Percentiles rank a stretch among this genome's conserved stretches.
These are phyloP conservation scores for Thuidium tamariscinum DNA, from an alignment of 225 moss, liverwort and hornwort species.

Conservation along the genomic window DNA sequence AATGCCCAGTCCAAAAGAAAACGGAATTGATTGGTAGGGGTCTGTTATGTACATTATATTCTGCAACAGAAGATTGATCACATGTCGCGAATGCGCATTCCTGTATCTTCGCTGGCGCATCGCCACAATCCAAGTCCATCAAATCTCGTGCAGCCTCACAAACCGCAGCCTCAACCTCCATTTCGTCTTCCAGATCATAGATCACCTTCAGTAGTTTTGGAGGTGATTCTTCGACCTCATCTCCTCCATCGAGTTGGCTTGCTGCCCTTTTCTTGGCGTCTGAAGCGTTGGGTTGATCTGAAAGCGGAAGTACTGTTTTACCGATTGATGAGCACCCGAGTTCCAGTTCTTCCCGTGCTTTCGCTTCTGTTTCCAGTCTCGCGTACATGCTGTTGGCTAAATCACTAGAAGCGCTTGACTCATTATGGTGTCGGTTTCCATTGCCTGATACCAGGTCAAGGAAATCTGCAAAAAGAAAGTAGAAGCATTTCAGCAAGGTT, in stretches of 20 bases:
- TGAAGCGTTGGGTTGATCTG: not conserved
- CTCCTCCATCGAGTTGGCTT: not conserved
- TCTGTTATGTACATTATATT: not conserved
- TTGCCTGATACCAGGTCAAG: constrained; percentile 33
- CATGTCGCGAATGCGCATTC: not conserved
- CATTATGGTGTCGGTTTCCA: not conserved
- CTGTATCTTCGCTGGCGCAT: not conserved
- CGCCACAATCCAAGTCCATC: constrained; percentile 28
- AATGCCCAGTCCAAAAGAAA: not conserved
- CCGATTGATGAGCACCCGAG: not conserved
- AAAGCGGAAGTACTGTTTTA: not conserved
- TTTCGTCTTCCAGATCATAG: not conserved
- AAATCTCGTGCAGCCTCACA: constrained; percentile 8
- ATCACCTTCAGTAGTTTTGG: constrained; percentile 22
- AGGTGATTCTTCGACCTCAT: constrained; percentile 10
- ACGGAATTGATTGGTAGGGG: not conserved
- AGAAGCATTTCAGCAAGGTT: not conserved
- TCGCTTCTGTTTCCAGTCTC: not conserved
- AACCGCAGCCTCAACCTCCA: constrained; percentile 23
- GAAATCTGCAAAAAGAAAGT: constrained; percentile 29
- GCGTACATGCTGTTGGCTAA: not conserved
- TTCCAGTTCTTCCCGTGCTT: not conserved
- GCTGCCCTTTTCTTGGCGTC: constrained; percentile 19
- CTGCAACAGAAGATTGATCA: not conserved
- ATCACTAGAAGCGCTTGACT: not conserved